Conservation (phyloP, 192 early-diverging fungal genomes). For the Obelidium mucronatum region DNA sequence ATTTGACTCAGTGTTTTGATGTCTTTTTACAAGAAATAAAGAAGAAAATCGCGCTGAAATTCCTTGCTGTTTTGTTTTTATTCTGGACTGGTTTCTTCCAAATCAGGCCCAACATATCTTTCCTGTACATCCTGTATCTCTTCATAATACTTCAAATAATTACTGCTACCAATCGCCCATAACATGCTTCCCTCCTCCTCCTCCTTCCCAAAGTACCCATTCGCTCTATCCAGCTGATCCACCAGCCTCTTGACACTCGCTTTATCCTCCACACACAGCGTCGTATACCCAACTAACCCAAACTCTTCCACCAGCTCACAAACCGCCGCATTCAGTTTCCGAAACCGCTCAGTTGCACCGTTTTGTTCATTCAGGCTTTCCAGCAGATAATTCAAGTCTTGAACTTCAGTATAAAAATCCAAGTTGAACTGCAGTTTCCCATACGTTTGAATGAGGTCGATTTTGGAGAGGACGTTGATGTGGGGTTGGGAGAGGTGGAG, state of each 20-base stretch:
- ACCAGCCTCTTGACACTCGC: slow-evolving; percentile 79
- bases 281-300: slow-evolving; percentile 89
- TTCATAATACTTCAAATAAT: slow-evolving; percentile 34
- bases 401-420: slow-evolving; percentile 95
- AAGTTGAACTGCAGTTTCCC: slow-evolving; percentile 81
- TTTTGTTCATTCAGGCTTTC: slow-evolving; percentile 74
- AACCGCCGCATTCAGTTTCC: slow-evolving; percentile 78
- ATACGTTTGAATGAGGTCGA: slow-evolving; percentile 70
- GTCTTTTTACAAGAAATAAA: too few relatives aligned
- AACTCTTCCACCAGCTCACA: slow-evolving; percentile 94
- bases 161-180: slow-evolving; percentile 22
- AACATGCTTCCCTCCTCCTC: slow-evolving; percentile 36
- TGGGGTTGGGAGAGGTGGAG: slow-evolving; percentile 64
- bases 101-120: slow-evolving; percentile 9
- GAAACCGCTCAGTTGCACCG: slow-evolving; percentile 33
- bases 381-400: slow-evolving; percentile 85
- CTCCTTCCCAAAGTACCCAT: slow-evolving; percentile 70
- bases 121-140: slow-evolving; percentile 36
- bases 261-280: slow-evolving; percentile 87
- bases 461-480: slow-evolving; percentile 63
- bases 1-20: background rate
- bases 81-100: background rate
- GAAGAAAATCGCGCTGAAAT: too few relatives aligned
- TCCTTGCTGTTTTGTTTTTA: slow-evolving; percentile 9
- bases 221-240: slow-evolving; percentile 86